A percentile compares a stretch with the other conserved stretches of the same genome.
phyloP scores from a whole-genome alignment of 257 asterid species.

The Lithospermum erythrorhizon region DNA sequence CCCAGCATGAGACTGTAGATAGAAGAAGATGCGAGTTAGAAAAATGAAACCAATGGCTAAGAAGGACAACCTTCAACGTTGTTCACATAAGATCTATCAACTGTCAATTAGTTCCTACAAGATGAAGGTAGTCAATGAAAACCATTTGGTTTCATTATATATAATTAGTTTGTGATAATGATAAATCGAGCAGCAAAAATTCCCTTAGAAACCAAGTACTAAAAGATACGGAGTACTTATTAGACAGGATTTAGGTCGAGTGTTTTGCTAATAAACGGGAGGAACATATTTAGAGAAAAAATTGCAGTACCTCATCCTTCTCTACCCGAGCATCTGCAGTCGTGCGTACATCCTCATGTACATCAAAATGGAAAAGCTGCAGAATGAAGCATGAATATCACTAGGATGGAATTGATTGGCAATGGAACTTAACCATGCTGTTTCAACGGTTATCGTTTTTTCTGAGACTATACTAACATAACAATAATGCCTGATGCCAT shows the following conservation, averaged over 20 bases:
- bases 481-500: too few species aligned
- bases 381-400: not conserved
- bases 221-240: not conserved
- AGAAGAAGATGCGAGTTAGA: conserved; percentile 4
- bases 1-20: conserved; percentile 93
- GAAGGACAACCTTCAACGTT: not conserved
- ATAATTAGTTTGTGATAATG: not conserved
- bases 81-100: not conserved
- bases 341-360: conserved; percentile 96
- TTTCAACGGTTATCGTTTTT: not conserved
- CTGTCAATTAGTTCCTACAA: not conserved
- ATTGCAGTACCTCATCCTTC: conserved; percentile 78
- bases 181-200: not conserved
- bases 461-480: not conserved
- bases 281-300: not conserved
- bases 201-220: not conserved
- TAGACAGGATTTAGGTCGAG: not conserved
- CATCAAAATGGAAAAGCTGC: conserved; percentile 99
- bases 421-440: not conserved
- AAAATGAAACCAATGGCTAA: not conserved
- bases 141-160: too few species aligned
- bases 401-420: not conserved
- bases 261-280: not conserved
- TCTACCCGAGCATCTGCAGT: conserved; percentile 90
- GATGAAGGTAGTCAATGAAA: not conserved